These are phyloP conservation scores for Glaciozyma martinii DNA, from an alignment of 768 basidiomycete species.

Conservation along the genomic window DNA sequence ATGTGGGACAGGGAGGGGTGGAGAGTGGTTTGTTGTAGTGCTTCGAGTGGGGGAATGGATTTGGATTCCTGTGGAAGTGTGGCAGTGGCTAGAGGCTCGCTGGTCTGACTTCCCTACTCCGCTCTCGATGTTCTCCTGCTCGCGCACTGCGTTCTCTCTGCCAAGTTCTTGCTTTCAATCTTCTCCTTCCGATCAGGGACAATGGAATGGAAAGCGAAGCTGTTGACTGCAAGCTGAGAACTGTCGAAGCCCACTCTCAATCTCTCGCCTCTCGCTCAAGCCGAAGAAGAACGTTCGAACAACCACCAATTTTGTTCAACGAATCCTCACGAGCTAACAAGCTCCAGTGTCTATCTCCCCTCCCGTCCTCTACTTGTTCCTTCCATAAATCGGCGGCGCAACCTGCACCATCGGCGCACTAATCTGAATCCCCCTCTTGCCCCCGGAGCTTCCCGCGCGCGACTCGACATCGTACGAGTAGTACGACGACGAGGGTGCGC, in stretches of 20 bases:
- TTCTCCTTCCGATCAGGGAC: no score
- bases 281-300: no score
- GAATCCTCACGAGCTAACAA: background rate
- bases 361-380: background rate
- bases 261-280: no score
- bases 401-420: background rate
- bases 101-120: no score
- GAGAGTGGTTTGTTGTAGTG: background rate
- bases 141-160: no score
- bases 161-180: no score
- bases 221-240: no score
- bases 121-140: no score
- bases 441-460: background rate
- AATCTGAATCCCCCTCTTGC: background rate
- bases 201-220: no score
- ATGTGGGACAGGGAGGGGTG: constrained; percentile 1
- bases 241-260: no score
- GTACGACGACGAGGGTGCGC: background rate
- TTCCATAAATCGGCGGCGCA: background rate
- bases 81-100: no score
- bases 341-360: background rate
- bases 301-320: no score
- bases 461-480: background rate
- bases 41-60: background rate
- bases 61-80: background rate